phyloP scores from a whole-genome alignment of 176 grass and related monocot genomes.

The Aegilops tauschii region DNA sequence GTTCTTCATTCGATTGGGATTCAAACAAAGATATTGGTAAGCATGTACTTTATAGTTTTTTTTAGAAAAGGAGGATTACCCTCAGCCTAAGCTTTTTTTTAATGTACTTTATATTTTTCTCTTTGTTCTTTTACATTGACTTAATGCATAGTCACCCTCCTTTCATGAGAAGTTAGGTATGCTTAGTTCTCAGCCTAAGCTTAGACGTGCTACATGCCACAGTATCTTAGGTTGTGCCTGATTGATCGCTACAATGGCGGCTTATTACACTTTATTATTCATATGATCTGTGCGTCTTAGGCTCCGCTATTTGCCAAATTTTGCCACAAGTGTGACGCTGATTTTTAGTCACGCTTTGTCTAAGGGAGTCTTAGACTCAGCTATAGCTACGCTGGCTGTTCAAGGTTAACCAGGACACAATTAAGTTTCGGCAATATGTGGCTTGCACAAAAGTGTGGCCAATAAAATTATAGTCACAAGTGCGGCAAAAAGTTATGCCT shows the following conservation, averaged over 20 bases:
- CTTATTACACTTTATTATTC: background rate
- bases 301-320: background rate
- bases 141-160: background rate
- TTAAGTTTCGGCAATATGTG: background rate
- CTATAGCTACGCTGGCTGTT: background rate
- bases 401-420: background rate
- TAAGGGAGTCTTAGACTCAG: too few relatives aligned
- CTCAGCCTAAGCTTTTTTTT: too few relatives aligned
- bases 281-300: background rate
- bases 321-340: too few relatives aligned
- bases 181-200: background rate
- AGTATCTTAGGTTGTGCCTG: background rate
- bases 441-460: background rate
- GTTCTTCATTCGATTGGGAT: conserved; percentile 90
- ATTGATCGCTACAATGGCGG: background rate
- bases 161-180: background rate
- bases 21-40: conserved; percentile 72
- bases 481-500: too few relatives aligned
- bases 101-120: background rate
- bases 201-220: background rate
- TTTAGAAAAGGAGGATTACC: too few relatives aligned
- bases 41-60: background rate
- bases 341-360: background rate
- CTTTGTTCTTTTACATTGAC: background rate
- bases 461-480: too few relatives aligned